A percentile compares a stretch with the other conserved stretches of the same genome.
Conservation (phyloP, 1,139 yeast genomes). For the Geotrichum citri-aurantii region DNA sequence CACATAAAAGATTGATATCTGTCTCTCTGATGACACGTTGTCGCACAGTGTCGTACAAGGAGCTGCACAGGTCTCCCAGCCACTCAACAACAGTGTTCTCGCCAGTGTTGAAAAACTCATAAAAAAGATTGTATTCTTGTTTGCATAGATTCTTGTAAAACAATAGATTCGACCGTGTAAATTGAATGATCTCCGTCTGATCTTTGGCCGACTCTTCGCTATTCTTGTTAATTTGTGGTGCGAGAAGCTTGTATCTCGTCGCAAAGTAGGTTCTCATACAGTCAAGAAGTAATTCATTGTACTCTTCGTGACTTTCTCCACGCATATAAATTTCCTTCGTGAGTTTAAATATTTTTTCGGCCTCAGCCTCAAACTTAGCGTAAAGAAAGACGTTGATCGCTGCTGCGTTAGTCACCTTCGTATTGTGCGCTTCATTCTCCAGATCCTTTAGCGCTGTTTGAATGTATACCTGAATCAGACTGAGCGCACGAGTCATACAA, state of each 20-base stretch:
- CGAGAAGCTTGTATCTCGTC: conserved; percentile 46
- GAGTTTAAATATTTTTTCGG: conserved; percentile 43
- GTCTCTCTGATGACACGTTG: conserved; percentile 62
- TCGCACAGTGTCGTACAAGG: conserved; percentile 66
- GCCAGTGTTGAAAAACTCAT: conserved; percentile 44
- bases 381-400: conserved; percentile 54
- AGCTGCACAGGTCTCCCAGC: conserved; percentile 62
- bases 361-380: conserved; percentile 51
- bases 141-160: conserved; percentile 51
- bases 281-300: conserved; percentile 61
- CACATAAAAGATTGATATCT: conserved; percentile 63
- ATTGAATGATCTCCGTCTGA: conserved; percentile 27
- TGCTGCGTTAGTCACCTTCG: conserved; percentile 33
- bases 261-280: conserved; percentile 59
- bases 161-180: conserved; percentile 26
- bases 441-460: conserved; percentile 48
- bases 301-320: conserved; percentile 48
- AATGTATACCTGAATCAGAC: conserved; percentile 66
- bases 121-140: conserved; percentile 57
- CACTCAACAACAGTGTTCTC: conserved; percentile 44
- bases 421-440: conserved; percentile 40
- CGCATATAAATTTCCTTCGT: conserved; percentile 49
- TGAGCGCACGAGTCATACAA: conserved; percentile 76
- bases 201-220: conserved; percentile 26
- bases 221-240: conserved; percentile 38